Base-by-base conservation (phyloP, 192 early-diverging fungal species). In the Backusella westeae region DNA sequence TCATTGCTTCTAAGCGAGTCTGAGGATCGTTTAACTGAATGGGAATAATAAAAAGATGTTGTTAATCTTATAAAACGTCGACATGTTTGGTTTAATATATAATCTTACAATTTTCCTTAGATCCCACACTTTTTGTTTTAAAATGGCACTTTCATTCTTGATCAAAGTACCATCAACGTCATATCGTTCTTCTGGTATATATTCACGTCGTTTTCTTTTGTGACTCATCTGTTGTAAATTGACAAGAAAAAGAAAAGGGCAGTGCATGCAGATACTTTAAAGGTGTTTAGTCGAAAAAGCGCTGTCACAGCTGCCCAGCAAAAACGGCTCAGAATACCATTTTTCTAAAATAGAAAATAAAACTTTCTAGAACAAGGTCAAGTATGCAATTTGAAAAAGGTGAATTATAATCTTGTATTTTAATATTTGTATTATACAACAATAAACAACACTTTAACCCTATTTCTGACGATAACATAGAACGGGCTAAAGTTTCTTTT, bases 21-120 rank as follows among this genome's bases (percentile, higher is more conserved):
- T 56, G 76, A 4, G 75, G 49, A 35, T 83, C 42, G 17, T 72
- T 68, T 12, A 83, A 23, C 82, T 83, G 42, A 7, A 35, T 21
- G 8, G 0, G 36, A 21, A 21, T 38, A 17, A 49, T 49, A 49
- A 49, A 19, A 49, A 49, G 3, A 44, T 17, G 15, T 4, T 44
- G 42, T 44, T 44, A 44, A 44, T 44, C 3, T 44, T 4, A 17
- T 44, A 44, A 44, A 44, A 44, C 42, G 14, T 44, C 15, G 42
- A 44, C 14, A 56, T 23, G 42, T 15, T 26, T 75, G 59, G 46
- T n/a, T 49, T 49, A 19, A n/a, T 49, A 6, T 49, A 49, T 49
- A 49, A 49, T 4, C 46, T 17, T 73, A 83, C 82, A 39, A 83
- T 77, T 19, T 73, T 76, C 72, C 73, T 79, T 35, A 83, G 71